Base-by-base conservation (phyloP, 345 rosid species). In the Rhodamnia rubescens region DNA sequence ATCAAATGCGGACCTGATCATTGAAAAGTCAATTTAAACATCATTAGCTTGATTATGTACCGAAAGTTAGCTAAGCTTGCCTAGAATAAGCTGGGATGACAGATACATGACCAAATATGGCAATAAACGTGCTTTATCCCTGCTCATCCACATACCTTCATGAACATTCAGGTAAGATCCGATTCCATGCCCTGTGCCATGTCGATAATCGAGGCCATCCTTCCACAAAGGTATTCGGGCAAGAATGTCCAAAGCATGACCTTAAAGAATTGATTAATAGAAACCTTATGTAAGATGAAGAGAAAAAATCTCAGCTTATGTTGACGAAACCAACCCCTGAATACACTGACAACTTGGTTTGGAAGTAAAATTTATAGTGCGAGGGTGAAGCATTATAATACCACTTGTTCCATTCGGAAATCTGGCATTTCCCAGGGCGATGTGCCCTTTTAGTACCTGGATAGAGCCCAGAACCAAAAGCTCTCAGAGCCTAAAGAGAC, bases 101-200 rank as follows among this genome's bases (percentile, higher is more conserved):
- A 69, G 24, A 32, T 69, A 69, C 78, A 69, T 18, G 78, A 44
- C 47, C 78, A 69, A 40, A 32, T 32, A 32, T 69, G 24, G 24
- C 24, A 69, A 40, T 69, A 69, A 69, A 32, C 6, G 20, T 32
- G 44, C 78, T 32, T 69, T 20, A 10, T 8, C 12, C 42, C 44
- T 69, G 47, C 55, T 85, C 81, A 90, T 85, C 78, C 53, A 86
- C 92, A 86, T 86, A 91, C 99, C 99, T 94, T 96, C 99, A 92
- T 98, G 99, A 88, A 98, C 99, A 61, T 88, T 93, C 82, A 98
- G 92, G 90, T 94, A 98, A 87, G 99, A 98, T 51, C 99, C 99
- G 56, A 98, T 91, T 86, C 99, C 99, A 90, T 98, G 99, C 86
- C 99, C 99, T 84, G 99, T 98, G 55, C 98, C 99, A 85, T 98